Conservation (phyloP, 2,329 filamentous ascomycete species). For the Alternaria sp. region DNA sequence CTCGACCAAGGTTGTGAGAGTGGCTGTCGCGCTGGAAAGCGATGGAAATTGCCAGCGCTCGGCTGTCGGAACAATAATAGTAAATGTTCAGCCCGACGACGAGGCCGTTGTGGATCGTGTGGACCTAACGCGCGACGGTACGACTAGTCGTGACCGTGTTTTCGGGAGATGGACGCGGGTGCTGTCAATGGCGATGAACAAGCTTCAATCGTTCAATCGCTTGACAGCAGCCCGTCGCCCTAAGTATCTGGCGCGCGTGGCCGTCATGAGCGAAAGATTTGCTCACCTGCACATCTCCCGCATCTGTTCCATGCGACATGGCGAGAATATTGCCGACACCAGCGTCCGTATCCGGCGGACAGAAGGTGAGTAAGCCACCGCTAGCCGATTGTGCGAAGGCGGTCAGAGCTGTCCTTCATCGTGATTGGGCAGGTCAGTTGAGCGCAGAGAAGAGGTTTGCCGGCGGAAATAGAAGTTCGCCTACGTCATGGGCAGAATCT, state of each 20-base stretch:
- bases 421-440: not conserved
- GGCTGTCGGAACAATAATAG: not conserved
- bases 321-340: not conserved
- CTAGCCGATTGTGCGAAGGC: conserved; percentile 2
- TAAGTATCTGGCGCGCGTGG: not conserved
- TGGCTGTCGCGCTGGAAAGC: not conserved
- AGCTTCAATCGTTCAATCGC: not conserved
- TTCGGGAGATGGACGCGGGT: conserved; percentile 1
- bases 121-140: conserved; percentile 7
- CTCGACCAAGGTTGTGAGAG: not conserved
- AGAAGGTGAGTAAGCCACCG: conserved; percentile 10
- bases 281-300: not conserved
- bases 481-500: conserved; percentile 8
- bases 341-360: not conserved
- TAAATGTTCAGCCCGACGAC: conserved; percentile 12
- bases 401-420: not conserved
- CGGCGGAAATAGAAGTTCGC: not conserved
- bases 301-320: not conserved
- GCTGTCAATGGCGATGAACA: not conserved
- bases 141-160: conserved; percentile 5
- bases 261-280: not conserved
- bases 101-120: conserved; percentile 10
- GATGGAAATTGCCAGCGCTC: not conserved
- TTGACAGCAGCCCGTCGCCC: not conserved
- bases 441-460: not conserved